Evolutionary conservation across 2,329 filamentous ascomycete genomes (phyloP), one percentile per base, ranked within the genome.

Genomic region (Exserohilum turcica): DNA sequence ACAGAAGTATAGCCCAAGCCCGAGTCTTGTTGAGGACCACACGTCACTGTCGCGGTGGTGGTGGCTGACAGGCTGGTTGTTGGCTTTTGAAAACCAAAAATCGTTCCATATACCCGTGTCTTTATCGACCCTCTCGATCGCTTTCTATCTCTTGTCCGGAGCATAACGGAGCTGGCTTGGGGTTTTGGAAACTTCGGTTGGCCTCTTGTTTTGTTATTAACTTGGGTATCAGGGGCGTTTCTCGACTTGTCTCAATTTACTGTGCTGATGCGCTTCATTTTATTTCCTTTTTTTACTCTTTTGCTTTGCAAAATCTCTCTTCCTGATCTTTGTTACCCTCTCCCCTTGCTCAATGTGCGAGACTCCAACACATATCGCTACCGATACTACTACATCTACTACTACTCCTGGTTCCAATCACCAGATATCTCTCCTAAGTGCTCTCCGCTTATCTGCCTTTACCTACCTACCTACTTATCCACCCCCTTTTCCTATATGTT

Each of bases 1-100:
- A 61, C 71, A n/a, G 72, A 74, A 59, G 66, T 57, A 50, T 54
- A 54, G 40, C 31, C 9, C 24, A 42, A 18, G 28, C 16, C 19
- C 6, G 24, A 31, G 46, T 37, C 47, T 32, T 43, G 12, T 21
- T 33, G 4, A 43, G 32, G 40, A 10, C 40, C 29, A 43, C n/a
- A 12, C 12, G 18, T 43, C 29, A 33, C 33, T 4, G 36, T 48
- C 18, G 19, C 13, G 16, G 39, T 19, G 21, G 32, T 21, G 21
- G 28, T 39, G 36, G 24, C 42, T 48, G 24, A 24, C 36, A 35
- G 15, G 32, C 37, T 29, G 37, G 32, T 39, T 32, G 51, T 6
- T 40, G 16, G 36, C 35, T 21, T 45, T 38, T 38, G 39, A 19
- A 44, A 51, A 43, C 21, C 33, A 38, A 36, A 46, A 29, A 42